Base-by-base conservation (phyloP, 495 filamentous ascomycete genomes). In the Aspergillus panamensis region DNA sequence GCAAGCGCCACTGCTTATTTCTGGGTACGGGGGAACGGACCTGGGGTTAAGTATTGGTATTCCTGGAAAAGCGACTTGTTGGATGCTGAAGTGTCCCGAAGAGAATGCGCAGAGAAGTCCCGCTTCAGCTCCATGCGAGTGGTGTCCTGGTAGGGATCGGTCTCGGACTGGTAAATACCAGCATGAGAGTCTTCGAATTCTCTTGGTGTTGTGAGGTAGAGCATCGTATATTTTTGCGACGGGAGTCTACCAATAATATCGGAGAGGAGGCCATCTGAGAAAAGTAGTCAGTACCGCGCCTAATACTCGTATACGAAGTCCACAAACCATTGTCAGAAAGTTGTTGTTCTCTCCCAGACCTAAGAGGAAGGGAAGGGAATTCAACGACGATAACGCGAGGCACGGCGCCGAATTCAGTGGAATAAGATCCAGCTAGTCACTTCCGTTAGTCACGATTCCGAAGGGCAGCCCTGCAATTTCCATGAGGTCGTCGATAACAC, bases 1-100 rank as follows among this genome's bases (percentile, higher is more conserved):
- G 58, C 32, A 44, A 33, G 12, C 2, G 29, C 21, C 19, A 51
- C 39, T 7, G 8, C 32, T 13, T 32, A 29, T 14, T 53, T n/a
- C 30, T 43, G 10, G 2, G 48, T 20, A 17, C 13, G 53, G 42
- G n/a, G 42, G 17, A 51, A 53, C 73, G 51, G 63, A 81, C 81
- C 81, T 65, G 92, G 90, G 17, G 84, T 90, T 29, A 98, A 87
- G 75, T 87, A 97, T 67, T 94, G 87, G 69, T 98, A 98, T 66
- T 87, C 87, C 71, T 92, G 84, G 66, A 98, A 98, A 47, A 98
- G 73, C 32, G 89, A 86, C 19, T 76, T 72, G 29, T 70, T 67
- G 8, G 62, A 68, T 7, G 70, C 62, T 31, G 68, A 63, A 13
- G 66, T 60, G n/a, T 70, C 72, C 16, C 56, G 50, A 5, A 49